Evolutionary conservation across 1,139 yeast species (phyloP), one percentile per base, ranked within the genome.

Genomic region (Suhomyces panamericanus): DNA sequence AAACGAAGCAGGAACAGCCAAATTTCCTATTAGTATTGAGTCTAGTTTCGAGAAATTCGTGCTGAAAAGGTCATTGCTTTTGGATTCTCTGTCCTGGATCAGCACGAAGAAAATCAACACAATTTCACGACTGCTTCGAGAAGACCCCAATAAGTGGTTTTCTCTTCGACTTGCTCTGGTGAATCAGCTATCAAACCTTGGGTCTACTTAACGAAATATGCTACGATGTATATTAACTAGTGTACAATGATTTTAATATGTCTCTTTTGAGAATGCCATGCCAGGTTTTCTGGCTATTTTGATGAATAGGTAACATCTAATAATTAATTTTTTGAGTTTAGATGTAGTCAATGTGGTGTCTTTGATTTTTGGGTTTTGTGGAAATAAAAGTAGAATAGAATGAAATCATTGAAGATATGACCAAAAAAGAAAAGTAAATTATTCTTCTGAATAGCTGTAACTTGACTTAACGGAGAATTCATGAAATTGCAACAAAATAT

Each of bases 101-200:
- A 34, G 35, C 13, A 5, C 24, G 4, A 35, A 39, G 15, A 41
- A 33, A 20, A 39, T 45, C 22, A 24, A 27, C 7, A 35, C 32
- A 3, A 37, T 45, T n/a, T 35, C 48, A 2, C 17, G 10, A n/a
- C 32, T 22, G 11, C 26, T 45, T 7, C 32, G 20, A n/a, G 16
- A 32, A 5, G 41, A 45, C 31, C 45, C 48, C 4, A 36, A 32
- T 13, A 30, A 33, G 28, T 45, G 48, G 48, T 39, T 45, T 24
- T 44, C 47, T 6, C 11, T 44, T 11, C 32, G 32, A n/a, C 27
- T 44, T 2, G 7, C 28, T 5, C 43, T 40, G 43, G 36, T 34
- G 14, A 22, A 24, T 24, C 36, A 20, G 24, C 24, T 20, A 20
- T 20, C 24, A 20, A 6, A 20, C 8, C 24, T 20, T 20, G 24